Conservation (phyloP, 352 stramenopile genomes). For the Globisporangium canariense region DNA sequence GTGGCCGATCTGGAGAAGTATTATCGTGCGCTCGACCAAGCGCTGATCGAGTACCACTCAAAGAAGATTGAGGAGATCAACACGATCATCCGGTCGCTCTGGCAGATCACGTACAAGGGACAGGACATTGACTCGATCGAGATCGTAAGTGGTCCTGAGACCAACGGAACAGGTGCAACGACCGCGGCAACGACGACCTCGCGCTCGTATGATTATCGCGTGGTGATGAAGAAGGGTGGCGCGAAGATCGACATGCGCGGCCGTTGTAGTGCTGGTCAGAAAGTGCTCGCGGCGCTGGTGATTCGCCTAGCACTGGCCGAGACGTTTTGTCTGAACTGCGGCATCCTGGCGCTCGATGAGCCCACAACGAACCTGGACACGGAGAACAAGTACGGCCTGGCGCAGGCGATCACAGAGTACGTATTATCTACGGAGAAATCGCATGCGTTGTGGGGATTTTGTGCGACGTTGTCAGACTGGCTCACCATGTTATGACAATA, state of each 20-base stretch:
- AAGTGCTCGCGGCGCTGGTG: slow-evolving; percentile 93
- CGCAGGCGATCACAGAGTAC: slow-evolving; percentile 86
- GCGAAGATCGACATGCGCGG: slow-evolving; percentile 98
- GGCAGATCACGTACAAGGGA: slow-evolving; percentile 98
- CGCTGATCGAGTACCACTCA: slow-evolving; percentile 96
- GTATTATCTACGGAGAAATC: slow-evolving; percentile 13
- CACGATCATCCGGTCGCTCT: slow-evolving; percentile 97
- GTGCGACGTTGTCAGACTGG: background rate
- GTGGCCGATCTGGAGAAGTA: slow-evolving; percentile 98
- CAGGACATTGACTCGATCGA: slow-evolving; percentile 99
- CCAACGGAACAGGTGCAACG: slow-evolving; percentile 24
- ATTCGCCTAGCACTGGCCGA: slow-evolving; percentile 98
- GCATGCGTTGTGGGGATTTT: background rate
- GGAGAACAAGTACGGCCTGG: slow-evolving; percentile 94
- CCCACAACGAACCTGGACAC: slow-evolving; percentile 98
- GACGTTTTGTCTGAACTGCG: slow-evolving; percentile 98
- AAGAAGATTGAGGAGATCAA: slow-evolving; percentile 99
- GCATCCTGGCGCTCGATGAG: slow-evolving; percentile 98
- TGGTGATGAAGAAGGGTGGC: slow-evolving; percentile 98
- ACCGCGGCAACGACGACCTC: slow-evolving; percentile 38
- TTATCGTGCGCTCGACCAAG: slow-evolving; percentile 93
- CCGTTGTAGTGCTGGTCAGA: slow-evolving; percentile 98
- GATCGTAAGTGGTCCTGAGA: slow-evolving; percentile 93
- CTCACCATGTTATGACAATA: background rate
- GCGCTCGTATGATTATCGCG: slow-evolving; percentile 98